Evolutionary conservation across 2,329 filamentous ascomycete genomes (phyloP).

Genomic region (Beauveria asiatica): DNA sequence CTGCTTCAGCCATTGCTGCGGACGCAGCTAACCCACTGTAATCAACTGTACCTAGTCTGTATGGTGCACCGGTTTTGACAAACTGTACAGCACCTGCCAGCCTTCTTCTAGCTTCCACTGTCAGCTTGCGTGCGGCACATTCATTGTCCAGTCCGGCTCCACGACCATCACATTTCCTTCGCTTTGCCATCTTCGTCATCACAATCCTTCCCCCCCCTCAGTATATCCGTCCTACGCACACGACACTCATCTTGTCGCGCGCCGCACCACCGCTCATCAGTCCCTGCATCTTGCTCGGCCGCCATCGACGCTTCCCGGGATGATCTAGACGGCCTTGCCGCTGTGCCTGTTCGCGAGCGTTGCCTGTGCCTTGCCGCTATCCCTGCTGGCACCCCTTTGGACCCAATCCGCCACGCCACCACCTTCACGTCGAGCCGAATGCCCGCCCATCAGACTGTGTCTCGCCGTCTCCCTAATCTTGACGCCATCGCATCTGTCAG

Average conservation of each 20-base stretch:
- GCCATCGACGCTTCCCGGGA: constrained; percentile 1
- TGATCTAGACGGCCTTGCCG: constrained; percentile 7
- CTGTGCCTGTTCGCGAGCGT: constrained; percentile 2
- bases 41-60: neutral
- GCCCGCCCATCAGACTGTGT: constrained; percentile 2
- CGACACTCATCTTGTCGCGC: constrained; percentile 5
- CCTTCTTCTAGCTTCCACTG: neutral
- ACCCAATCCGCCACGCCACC: neutral
- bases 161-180: constrained; percentile 15
- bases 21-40: neutral
- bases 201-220: neutral
- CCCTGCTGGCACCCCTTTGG: constrained; percentile 8
- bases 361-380: neutral
- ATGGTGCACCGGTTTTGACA: neutral
- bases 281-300: neutral
- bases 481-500: neutral
- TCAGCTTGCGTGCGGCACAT: neutral
- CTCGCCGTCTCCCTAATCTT: neutral
- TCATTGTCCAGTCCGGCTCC: constrained; percentile 14
- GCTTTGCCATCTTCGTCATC: constrained; percentile 6
- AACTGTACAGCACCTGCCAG: neutral
- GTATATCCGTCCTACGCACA: constrained; percentile 10
- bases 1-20: no score
- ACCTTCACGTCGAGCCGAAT: constrained; percentile 4
- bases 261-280: neutral